Evolutionary conservation across 495 filamentous ascomycete genomes (phyloP), one percentile per base, ranked within the genome.

Genomic region (Hypoxylon fuscum): DNA sequence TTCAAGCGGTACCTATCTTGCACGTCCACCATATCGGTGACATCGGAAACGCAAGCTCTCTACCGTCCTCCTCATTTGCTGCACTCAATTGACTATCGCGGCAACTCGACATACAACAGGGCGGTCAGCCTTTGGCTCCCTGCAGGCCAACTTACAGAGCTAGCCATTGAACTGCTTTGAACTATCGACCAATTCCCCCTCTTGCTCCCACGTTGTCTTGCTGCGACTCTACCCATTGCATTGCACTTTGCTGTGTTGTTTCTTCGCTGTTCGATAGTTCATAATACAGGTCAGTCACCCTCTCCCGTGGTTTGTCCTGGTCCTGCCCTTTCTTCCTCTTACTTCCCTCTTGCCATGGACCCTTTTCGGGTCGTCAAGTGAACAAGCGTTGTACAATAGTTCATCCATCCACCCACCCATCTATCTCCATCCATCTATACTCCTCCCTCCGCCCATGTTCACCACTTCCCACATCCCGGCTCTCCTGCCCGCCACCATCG

Each of bases 271-370:
- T 61, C n/a, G n/a, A n/a, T n/a, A n/a, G 64, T 67, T 68, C 68
- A 72, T 70, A 70, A 66, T 67, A 64, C 68, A 78, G 76, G 77
- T 79, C 66, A 76, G 77, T 77, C 67, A 66, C 59, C n/a, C 68
- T 69, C 53, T 41, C 32, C 35, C 51, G 52, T 68, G 65, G 59
- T 48, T 64, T 59, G 56, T 71, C 63, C 60, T 71, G 49, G 44
- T 57, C 58, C 55, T 55, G 14, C 46, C 41, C 63, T 55, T 64
- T 64, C 55, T 70, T 73, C 70, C 59, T 66, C 62, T 68, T 47
- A 47, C 62, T 31, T 37, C 47, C 43, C 64, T 66, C 51, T 55
- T 43, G 55, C 37, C 62, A 69, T 71, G 65, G 74, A 78, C 66
- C 68, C 68, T 65, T 62, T 56, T 48, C 55, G 70, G 67, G 63